Base-by-base conservation (phyloP, 225 moss, liverwort and hornwort species). In the Thuidium tamariscinum region DNA sequence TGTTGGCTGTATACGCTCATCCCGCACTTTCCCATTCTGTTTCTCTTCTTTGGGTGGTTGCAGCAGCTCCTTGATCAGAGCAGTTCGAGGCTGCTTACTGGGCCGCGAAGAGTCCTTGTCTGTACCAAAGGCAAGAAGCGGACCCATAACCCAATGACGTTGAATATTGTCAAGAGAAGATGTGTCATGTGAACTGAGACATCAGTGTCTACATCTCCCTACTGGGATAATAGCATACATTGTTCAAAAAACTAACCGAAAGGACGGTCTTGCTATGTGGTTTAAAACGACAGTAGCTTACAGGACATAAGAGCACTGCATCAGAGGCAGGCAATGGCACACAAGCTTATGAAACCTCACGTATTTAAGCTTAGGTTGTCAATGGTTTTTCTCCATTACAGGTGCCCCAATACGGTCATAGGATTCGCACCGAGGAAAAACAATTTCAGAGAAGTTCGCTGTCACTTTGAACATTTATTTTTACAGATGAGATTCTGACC, bases 101-200 rank as follows among this genome's bases (percentile, higher is more conserved):
- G 96, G 95, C 95, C 97, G 99, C 92, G 92, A 89, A 80, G 93
- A 94, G 91, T 99, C 98, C 95, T 97, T 99, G 94, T 99, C 99
- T 97, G 98, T 96, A 91, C 88, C 96, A 95, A 89, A 94, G 95
- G 93, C 94, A 96, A 96, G 94, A 94, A 80, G 90, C 91, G 93
- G 93, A 93, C 92, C 95, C 94, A 93, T 92, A 89, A 90, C 90
- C 95, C 92, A 92, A 95, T 95, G 91, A 92, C 92, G 91, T 93
- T 87, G 88, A 92, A 88, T 77, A 90, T 84, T 90, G 93, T 95
- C 92, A 95, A 94, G 91, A 93, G 89, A 91, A 93, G 68, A 86
- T 71, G 94, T 89, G 88, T 81, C 88, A 94, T 85, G 88, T 84
- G 82, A 86, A 86, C 60, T 80, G 62, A 86, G 80, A 90, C 44